Evolutionary conservation across 2,329 filamentous ascomycete genomes (phyloP), one percentile per base, ranked within the genome.

Genomic region (Ophiocordyceps camponoti-floridani): DNA sequence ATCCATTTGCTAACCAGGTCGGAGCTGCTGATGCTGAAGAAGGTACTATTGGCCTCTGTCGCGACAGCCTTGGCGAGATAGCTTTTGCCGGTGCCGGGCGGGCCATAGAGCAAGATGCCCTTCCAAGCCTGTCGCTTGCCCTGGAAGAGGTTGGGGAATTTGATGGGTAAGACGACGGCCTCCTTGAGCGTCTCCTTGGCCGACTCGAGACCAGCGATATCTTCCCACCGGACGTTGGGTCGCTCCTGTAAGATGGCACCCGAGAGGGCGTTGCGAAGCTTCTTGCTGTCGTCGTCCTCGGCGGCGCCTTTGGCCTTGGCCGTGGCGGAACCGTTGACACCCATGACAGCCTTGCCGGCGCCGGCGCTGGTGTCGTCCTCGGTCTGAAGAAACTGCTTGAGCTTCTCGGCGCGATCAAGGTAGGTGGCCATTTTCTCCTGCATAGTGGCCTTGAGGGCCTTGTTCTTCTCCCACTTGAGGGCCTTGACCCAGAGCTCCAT

Each of bases 1-100:
- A 98, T 98, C 91, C 91, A 98, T 61, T 98, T 98, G 62, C 86
- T 94, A 48, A 98, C 91, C 62, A 98, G 63, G 61, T 98, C 91
- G 58, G 86, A 94, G 71, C 85, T 94, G 65, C 85, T 94, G 52
- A 98, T 89, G 58, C 87, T 95, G 73, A 98, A 98, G 61, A 98
- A 98, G 4, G 91, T 96, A 64, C 88, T 95, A 64, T 98, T 96
- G 47, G 91, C 91, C 65, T 98, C 91, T 16, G 91, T 98, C 44
- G 91, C 91, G 43, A 98, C 89, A 2, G 91, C 91, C 64, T 96
- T 98, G 49, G 91, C 91, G 45, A 98, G 69, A 62, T 95, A 95
- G 69, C 84, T 91, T 70, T 98, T 98, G 67, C 91, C 91, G 5
- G 91, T 98, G 57, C 91, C 91, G 0, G 91, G 91, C 2, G 91